Percentiles rank a stretch among this genome's conserved stretches.
Conservation (phyloP, 2,329 filamentous ascomycete genomes). For the Escovopsis sp. region DNA sequence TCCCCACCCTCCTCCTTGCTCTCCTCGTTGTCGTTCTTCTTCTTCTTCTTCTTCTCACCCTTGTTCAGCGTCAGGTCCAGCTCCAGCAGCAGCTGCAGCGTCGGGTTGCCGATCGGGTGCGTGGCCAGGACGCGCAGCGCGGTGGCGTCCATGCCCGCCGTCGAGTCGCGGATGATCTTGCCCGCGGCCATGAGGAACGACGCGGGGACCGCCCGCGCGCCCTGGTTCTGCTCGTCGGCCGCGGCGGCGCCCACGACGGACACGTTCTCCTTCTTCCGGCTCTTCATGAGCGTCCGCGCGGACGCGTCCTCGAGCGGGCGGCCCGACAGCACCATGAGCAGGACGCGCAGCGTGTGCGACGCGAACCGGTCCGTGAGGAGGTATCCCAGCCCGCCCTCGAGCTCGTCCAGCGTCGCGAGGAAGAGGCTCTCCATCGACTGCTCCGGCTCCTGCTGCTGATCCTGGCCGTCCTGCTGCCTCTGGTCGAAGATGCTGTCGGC, state of each 20-base stretch:
- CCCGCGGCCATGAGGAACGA: slow-evolving; percentile 65
- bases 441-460: slow-evolving; percentile 28
- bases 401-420: slow-evolving; percentile 67
- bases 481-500: slow-evolving; percentile 8
- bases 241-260: slow-evolving; percentile 41
- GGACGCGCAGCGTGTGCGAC: slow-evolving; percentile 76
- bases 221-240: slow-evolving; percentile 29
- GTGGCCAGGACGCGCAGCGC: slow-evolving; percentile 73
- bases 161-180: slow-evolving; percentile 68
- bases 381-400: slow-evolving; percentile 72
- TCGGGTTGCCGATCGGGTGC: slow-evolving; percentile 82
- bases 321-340: slow-evolving; percentile 75
- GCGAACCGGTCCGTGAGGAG: slow-evolving; percentile 80
- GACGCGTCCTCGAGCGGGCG: slow-evolving; percentile 58
- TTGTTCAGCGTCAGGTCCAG: slow-evolving; percentile 68
- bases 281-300: slow-evolving; percentile 64
- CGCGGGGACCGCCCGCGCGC: slow-evolving; percentile 50
- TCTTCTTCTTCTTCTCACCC: slow-evolving; percentile 20
- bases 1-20: slow-evolving; percentile 9
- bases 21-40: not conserved
- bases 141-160: slow-evolving; percentile 60
- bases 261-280: slow-evolving; percentile 82
- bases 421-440: slow-evolving; percentile 74
- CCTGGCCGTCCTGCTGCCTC: too few species aligned
- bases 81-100: slow-evolving; percentile 78